These are phyloP conservation scores for Magnolia kwangsiensis DNA, from an alignment of 164 flowering plant species.

Conservation along the genomic window DNA sequence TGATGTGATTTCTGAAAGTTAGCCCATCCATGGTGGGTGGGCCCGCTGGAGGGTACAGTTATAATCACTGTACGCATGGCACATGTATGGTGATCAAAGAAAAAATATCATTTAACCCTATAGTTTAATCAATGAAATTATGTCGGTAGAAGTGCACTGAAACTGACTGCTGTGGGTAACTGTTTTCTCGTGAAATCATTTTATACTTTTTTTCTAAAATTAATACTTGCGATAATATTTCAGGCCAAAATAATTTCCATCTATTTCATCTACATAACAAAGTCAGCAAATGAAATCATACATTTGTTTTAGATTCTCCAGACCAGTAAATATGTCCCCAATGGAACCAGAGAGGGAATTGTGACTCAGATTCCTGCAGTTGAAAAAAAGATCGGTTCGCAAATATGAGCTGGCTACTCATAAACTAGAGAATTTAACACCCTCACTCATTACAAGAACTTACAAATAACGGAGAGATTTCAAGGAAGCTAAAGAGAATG, in stretches of 20 bases:
- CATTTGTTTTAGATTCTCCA: constrained; percentile 55
- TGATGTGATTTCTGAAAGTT: not conserved
- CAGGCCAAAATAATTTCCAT: not conserved
- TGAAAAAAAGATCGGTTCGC: not conserved
- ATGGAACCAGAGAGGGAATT: constrained; percentile 66
- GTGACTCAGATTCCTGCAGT: constrained; percentile 76
- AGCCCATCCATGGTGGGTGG: not conserved
- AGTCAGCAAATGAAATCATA: constrained; percentile 22
- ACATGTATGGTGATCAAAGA: too few species aligned
- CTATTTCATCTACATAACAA: not conserved
- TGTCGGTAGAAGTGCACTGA: not conserved
- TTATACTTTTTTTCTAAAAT: too few species aligned
- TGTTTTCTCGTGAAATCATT: not conserved
- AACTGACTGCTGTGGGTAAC: not conserved
- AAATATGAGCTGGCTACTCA: not conserved
- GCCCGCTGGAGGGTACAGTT: too few species aligned
- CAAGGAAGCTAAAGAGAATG: constrained; percentile 41
- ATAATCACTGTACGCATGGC: too few species aligned
- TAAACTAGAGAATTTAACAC: not conserved
- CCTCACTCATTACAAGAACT: constrained; percentile 24
- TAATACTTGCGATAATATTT: too few species aligned
- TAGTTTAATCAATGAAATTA: not conserved
- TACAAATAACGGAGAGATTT: constrained; percentile 59
- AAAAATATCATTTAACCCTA: not conserved
- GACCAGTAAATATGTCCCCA: constrained; percentile 62